These are phyloP conservation scores for Arachis stenosperma DNA, from an alignment of 306 rosid genomes.

Conservation along the genomic window DNA sequence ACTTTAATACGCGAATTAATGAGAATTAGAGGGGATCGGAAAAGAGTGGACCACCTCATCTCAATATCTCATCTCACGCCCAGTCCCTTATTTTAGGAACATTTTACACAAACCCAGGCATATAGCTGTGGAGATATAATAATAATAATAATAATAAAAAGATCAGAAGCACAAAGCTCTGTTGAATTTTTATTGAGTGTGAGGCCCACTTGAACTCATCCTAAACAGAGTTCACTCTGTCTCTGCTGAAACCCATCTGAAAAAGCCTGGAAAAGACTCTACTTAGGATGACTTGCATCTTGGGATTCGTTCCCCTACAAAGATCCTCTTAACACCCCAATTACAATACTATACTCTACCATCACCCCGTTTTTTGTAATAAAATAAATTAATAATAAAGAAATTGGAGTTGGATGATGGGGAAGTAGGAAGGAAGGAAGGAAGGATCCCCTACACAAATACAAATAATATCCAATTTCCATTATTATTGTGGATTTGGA, in stretches of 20 bases:
- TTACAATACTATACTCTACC: too few species aligned
- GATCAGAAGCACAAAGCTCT: conserved; percentile 1
- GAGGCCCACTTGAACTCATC: conserved; percentile 39
- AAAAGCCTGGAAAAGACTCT: conserved; percentile 71
- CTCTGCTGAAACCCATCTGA: conserved; percentile 53
- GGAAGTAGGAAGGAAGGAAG: neutral
- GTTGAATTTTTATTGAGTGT: conserved; percentile 15
- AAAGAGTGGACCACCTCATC: conserved; percentile 87
- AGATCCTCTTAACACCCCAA: conserved; percentile 23
- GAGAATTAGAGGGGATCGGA: conserved; percentile 54
- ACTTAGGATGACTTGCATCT: conserved; percentile 52
- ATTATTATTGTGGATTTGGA: conserved; percentile 25
- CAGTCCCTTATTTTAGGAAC: conserved; percentile 67
- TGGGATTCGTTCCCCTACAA: conserved; percentile 57
- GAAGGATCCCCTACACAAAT: conserved; percentile 11
- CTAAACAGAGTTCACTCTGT: conserved; percentile 37
- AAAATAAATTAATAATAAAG: too few species aligned
- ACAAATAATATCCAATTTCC: conserved; percentile 4
- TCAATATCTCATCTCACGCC: conserved; percentile 37
- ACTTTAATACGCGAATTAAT: conserved; percentile 67
- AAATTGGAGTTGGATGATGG: neutral
- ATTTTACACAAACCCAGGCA: conserved; percentile 48
- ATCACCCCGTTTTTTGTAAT: too few species aligned
- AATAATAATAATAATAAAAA: too few species aligned
- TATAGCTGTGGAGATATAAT: conserved; percentile 28